Conservation (phyloP, 441 rosid genomes). For the Oxalis stricta region DNA sequence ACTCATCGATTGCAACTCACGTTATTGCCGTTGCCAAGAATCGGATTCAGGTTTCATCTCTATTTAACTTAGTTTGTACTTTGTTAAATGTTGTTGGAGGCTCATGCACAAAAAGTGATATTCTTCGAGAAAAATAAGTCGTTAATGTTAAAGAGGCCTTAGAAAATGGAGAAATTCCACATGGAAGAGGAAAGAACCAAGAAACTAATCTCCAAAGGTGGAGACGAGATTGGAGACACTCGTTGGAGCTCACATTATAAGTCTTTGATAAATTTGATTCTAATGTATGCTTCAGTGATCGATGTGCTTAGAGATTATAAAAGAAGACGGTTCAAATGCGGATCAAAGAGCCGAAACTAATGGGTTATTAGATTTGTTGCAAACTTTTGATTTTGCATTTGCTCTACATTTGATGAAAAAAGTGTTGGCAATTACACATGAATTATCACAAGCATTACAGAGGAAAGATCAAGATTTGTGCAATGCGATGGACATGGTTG, state of each 20-base stretch:
- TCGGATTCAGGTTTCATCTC: neutral
- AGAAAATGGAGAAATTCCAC: neutral
- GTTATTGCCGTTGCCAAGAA: constrained; percentile 1
- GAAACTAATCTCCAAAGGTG: neutral
- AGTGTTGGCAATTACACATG: neutral
- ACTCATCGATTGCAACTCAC: constrained; percentile 4
- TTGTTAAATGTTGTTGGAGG: constrained; percentile 1
- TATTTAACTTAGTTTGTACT: neutral
- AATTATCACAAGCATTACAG: neutral
- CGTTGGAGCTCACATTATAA: neutral
- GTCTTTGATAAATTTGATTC: neutral
- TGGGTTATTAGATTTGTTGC: neutral
- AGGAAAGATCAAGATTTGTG: constrained; percentile 2
- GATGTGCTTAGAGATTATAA: constrained; percentile 4
- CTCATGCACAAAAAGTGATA: neutral
- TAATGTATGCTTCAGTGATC: neutral
- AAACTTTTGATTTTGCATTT: constrained; percentile 1
- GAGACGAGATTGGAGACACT: neutral
- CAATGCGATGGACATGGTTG: neutral
- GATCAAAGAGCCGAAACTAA: neutral
- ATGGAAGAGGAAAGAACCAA: neutral
- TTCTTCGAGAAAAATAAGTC: neutral
- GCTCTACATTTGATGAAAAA: neutral
- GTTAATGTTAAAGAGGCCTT: neutral
- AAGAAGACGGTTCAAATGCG: neutral